Conservation (phyloP, 2,329 filamentous ascomycete species). For the Neocucurbitaria cava region DNA sequence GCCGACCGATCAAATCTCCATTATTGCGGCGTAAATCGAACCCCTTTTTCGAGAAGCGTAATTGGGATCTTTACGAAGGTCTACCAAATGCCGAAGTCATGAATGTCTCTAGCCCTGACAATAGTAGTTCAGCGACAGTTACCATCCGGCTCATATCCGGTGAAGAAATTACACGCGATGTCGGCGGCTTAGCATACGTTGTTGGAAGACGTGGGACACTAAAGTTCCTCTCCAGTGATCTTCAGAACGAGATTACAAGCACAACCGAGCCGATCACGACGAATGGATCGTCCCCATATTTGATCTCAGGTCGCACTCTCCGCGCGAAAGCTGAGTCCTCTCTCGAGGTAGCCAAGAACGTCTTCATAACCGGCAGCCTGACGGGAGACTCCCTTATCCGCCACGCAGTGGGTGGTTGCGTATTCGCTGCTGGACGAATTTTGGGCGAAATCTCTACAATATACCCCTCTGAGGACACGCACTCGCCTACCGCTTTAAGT, state of each 20-base stretch:
- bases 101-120: constrained; percentile 37
- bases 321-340: constrained; percentile 60
- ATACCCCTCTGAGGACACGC: constrained; percentile 18
- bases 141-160: constrained; percentile 55
- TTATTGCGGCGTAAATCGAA: constrained; percentile 47
- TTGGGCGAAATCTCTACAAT: constrained; percentile 31
- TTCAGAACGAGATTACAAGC: constrained; percentile 58
- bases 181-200: constrained; percentile 62
- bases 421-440: constrained; percentile 63
- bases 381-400: constrained; percentile 67
- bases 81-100: constrained; percentile 61
- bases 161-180: constrained; percentile 51
- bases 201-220: constrained; percentile 64
- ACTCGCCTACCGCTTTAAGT: constrained; percentile 21
- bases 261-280: constrained; percentile 4
- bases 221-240: constrained; percentile 56
- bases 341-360: constrained; percentile 59
- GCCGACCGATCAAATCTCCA: constrained; percentile 26
- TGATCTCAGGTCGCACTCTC: constrained; percentile 62
- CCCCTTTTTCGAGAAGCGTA: constrained; percentile 55
- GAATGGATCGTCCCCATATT: constrained; percentile 8
- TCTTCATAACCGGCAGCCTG: constrained; percentile 66
- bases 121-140: constrained; percentile 37
- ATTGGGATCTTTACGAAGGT: constrained; percentile 64
- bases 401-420: constrained; percentile 66